A percentile compares a stretch with the other conserved stretches of the same genome.
Evolutionary conservation across 177 flowering plant species (phyloP).

Genomic region (Vitis hybrid): DNA sequence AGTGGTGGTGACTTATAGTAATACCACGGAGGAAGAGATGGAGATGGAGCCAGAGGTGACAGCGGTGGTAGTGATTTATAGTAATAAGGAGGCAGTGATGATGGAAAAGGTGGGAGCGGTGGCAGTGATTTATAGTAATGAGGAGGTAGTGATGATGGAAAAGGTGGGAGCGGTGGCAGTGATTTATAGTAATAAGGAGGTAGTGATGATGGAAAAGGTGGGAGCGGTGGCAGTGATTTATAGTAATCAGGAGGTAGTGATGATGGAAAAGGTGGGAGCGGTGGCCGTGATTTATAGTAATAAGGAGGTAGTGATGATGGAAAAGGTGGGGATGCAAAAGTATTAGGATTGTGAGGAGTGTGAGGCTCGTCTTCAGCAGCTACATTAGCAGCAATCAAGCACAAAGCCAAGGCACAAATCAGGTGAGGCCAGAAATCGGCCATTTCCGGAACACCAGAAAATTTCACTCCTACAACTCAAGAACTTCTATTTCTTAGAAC

Average conservation of each 20-base stretch:
- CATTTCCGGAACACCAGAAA: too few relatives aligned
- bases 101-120: neutral
- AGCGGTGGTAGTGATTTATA: neutral
- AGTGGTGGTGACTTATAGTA: neutral
- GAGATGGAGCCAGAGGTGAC: neutral
- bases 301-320: neutral
- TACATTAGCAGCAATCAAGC: too few relatives aligned
- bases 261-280: neutral
- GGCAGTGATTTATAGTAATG: neutral
- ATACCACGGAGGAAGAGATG: neutral
- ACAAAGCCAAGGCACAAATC: too few relatives aligned
- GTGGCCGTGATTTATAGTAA: neutral
- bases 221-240: neutral
- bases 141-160: neutral
- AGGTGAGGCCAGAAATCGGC: too few relatives aligned
- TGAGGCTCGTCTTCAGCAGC: too few relatives aligned
- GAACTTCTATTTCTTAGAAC: too few relatives aligned
- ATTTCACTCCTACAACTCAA: too few relatives aligned
- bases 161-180: neutral
- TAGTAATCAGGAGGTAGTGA: neutral
- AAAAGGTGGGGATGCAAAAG: too few relatives aligned
- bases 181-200: neutral
- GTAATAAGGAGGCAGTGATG: neutral
- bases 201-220: conserved; percentile 1
- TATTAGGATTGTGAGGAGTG: too few relatives aligned